A percentile compares a stretch with the other conserved stretches of the same genome.
Evolutionary conservation across 345 rosid species (phyloP).

Genomic region (Eucalyptus lansdowneana): DNA sequence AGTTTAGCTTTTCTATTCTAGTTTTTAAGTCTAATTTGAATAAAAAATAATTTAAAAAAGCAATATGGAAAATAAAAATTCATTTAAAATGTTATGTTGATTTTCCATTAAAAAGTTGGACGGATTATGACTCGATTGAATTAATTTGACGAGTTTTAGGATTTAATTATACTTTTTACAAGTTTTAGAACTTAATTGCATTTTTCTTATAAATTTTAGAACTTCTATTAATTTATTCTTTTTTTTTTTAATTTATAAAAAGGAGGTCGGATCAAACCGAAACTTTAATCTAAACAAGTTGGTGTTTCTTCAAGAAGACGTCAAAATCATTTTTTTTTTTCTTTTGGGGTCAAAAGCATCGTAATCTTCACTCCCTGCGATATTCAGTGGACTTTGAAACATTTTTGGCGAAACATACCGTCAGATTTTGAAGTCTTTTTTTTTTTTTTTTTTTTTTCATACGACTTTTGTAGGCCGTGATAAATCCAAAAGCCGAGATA

Average conservation of each 20-base stretch:
- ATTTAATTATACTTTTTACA: too few species aligned
- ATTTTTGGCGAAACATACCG: background rate
- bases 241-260: too few species aligned
- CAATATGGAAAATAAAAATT: too few species aligned
- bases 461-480: background rate
- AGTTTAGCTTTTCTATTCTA: too few species aligned
- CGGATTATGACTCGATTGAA: too few species aligned
- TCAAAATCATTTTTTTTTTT: too few species aligned
- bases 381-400: background rate
- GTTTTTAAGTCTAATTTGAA: too few species aligned
- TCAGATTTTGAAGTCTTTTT: too few species aligned
- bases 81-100: too few species aligned
- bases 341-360: background rate
- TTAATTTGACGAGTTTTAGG: rapidly evolving
- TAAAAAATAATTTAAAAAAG: too few species aligned
- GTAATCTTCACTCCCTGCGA: background rate
- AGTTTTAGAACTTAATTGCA: rapidly evolving
- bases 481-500: background rate
- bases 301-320: too few species aligned
- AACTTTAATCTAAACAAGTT: background rate
- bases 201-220: rapidly evolving
- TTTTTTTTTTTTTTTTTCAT: rapidly evolving
- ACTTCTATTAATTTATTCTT: rapidly evolving
- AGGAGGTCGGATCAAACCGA: background rate
- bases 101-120: too few species aligned